Base-by-base conservation (phyloP, 225 moss, liverwort and hornwort species). In the Antitrichia curtipendula region DNA sequence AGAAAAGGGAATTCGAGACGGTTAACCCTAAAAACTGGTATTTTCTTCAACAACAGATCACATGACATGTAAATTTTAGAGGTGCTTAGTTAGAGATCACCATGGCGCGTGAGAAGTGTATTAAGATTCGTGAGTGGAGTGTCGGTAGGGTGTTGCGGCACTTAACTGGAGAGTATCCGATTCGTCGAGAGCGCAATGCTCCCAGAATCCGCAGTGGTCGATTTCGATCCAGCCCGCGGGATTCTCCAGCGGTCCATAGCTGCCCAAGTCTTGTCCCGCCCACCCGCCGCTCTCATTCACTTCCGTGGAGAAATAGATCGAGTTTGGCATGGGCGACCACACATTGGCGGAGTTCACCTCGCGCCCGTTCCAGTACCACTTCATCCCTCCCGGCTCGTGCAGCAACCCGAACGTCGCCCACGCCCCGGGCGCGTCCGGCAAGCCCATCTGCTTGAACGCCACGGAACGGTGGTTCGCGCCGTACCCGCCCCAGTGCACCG, bases 261-360 rank as follows among this genome's bases (percentile, higher is more conserved):
- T 94, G 62, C 92, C 65, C 84, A 95, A 58, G 73, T 97, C 95
- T 65, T 91, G 93, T 25, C 97, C 97, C 15, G 97, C 95, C 97
- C 97, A 97, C 13, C 97, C 97, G 8, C 96, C 96, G 75, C 97
- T 97, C 81, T 96, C 96, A 81, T 79, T 95, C 86, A 97, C 97
- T 85, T 97, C 97, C 9, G 97, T 97, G 15, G 97, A 97, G 90
- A 97, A 97, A 68, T 91, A 96, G 43, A 97, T 87, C 49, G 92
- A 92, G 36, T 92, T 93, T 7, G 92, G 92, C 91, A 91, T 89
- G 34, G 94, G 83, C 12, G 97, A 91, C 91, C 91, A 93, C 18
- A 95, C 94, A 22, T 78, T 82, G 10, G 91, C 90, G 10, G 91
- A 93, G 65, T 97, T 95, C 38, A 97, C 97, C 70, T 88, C 92